Conservation (phyloP, 192 early-diverging fungal genomes). For the Backusella mclennaniae region DNA sequence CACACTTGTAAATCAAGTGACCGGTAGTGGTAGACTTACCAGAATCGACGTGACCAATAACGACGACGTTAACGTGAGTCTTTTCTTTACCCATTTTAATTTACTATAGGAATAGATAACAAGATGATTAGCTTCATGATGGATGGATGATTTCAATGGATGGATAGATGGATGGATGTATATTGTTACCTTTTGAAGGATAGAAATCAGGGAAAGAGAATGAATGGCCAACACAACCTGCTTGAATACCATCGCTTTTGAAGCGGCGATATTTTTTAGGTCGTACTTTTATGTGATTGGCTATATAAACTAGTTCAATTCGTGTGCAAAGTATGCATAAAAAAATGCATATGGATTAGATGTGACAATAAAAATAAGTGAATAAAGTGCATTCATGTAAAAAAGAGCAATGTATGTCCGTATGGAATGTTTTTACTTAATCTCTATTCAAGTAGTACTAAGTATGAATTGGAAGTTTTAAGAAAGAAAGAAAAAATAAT, state of each 20-base stretch:
- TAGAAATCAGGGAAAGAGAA: background rate
- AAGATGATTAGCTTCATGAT: background rate
- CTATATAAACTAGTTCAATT: background rate
- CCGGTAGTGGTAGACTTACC: constrained; percentile 99
- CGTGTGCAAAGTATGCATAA: too few species aligned
- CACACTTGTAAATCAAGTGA: constrained; percentile 98
- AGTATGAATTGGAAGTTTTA: too few species aligned
- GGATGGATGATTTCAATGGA: background rate
- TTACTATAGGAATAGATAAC: background rate
- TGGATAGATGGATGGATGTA: background rate
- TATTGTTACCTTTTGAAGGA: background rate
- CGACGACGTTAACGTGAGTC: constrained; percentile 90
- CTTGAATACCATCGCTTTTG: background rate
- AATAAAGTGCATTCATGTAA: too few species aligned
- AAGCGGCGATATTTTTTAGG: background rate
- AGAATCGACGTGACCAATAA: constrained; percentile 99
- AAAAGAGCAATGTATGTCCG: too few species aligned
- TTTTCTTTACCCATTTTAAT: constrained; percentile 69
- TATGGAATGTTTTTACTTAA: too few species aligned
- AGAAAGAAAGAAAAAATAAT: too few species aligned
- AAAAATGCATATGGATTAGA: too few species aligned
- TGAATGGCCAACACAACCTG: background rate
- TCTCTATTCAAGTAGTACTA: too few species aligned
- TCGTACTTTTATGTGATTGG: background rate
- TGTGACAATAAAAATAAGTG: too few species aligned